Conservation (phyloP, 352 stramenopile species). For the Globisporangium emineosum region DNA sequence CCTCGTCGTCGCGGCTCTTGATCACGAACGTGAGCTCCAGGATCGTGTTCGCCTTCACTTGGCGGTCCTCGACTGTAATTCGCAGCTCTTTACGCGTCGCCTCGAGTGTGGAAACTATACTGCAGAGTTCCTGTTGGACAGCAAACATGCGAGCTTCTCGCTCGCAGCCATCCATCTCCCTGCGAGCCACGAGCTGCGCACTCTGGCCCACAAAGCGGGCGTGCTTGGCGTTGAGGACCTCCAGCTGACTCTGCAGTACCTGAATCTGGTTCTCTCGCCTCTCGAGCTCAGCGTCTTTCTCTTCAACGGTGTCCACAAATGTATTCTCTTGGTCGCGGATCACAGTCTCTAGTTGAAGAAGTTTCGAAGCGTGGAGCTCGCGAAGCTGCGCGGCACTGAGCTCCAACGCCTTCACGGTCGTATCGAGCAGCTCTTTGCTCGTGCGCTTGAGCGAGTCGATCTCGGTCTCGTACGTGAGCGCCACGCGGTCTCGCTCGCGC, state of each 20-base stretch:
- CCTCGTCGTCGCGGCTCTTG: conserved; percentile 68
- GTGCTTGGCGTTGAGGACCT: conserved; percentile 18
- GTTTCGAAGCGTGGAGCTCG: conserved; percentile 35
- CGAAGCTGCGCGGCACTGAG: conserved; percentile 33
- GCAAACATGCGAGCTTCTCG: conserved; percentile 25
- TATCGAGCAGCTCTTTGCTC: neutral
- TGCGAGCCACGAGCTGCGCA: conserved; percentile 25
- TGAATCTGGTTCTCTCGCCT: conserved; percentile 19
- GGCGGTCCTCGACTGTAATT: conserved; percentile 33
- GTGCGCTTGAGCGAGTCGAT: conserved; percentile 34
- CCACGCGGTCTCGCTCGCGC: conserved; percentile 21
- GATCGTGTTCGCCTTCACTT: conserved; percentile 57
- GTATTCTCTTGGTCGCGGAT: conserved; percentile 42
- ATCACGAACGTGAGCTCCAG: conserved; percentile 76
- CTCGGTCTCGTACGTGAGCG: conserved; percentile 47
- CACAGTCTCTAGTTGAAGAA: conserved; percentile 41
- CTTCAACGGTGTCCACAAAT: conserved; percentile 20
- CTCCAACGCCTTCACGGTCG: conserved; percentile 24
- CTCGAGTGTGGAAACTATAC: conserved; percentile 25
- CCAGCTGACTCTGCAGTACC: conserved; percentile 23
- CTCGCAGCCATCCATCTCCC: conserved; percentile 41
- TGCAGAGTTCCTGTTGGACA: conserved; percentile 23
- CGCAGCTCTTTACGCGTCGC: conserved; percentile 26
- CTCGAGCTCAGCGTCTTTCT: conserved; percentile 26
- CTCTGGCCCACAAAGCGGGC: conserved; percentile 18